phyloP scores from a whole-genome alignment of 345 rosid species.

The Melastoma malabathricum region DNA sequence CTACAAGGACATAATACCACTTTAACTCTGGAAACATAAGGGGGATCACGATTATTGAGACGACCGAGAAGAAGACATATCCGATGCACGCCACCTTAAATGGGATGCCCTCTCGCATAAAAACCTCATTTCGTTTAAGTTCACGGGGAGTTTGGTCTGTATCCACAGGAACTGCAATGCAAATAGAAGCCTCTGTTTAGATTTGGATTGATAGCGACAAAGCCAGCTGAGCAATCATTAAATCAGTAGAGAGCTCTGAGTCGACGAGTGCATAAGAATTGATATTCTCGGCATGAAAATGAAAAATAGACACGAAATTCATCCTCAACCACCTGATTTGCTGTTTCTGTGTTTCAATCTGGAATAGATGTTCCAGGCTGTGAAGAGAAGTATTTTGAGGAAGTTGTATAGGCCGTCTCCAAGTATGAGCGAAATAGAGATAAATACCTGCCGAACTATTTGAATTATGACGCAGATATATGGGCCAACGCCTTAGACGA shows the following conservation, averaged over 20 bases:
- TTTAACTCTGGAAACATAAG: constrained; percentile 78
- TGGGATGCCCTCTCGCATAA: constrained; percentile 63
- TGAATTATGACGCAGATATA: not conserved
- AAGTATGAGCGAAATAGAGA: constrained; percentile 69
- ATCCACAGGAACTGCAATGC: constrained; percentile 19
- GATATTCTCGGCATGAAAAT: not conserved
- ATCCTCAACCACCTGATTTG: constrained; percentile 25
- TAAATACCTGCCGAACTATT: constrained; percentile 40
- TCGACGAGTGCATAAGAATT: not conserved
- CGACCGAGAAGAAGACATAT: constrained; percentile 46
- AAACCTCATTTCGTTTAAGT: constrained; percentile 46
- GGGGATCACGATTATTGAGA: constrained; percentile 61
- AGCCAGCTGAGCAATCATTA: not conserved
- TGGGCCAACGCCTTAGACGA: not conserved
- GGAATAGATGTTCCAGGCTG: constrained; percentile 32
- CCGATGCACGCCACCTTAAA: constrained; percentile 68
- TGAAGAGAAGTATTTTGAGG: constrained; percentile 52
- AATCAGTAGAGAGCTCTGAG: not conserved
- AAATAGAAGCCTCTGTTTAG: not conserved
- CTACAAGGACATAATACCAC: constrained; percentile 80
- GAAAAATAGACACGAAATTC: not conserved
- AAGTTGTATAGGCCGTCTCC: constrained; percentile 95
- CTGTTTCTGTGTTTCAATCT: constrained; percentile 16
- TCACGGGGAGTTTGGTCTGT: constrained; percentile 14
- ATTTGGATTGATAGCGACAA: not conserved